Evolutionary conservation across 2,329 filamentous ascomycete species (phyloP), one percentile per base, ranked within the genome.

Genomic region (Leptoxyphium fumago): DNA sequence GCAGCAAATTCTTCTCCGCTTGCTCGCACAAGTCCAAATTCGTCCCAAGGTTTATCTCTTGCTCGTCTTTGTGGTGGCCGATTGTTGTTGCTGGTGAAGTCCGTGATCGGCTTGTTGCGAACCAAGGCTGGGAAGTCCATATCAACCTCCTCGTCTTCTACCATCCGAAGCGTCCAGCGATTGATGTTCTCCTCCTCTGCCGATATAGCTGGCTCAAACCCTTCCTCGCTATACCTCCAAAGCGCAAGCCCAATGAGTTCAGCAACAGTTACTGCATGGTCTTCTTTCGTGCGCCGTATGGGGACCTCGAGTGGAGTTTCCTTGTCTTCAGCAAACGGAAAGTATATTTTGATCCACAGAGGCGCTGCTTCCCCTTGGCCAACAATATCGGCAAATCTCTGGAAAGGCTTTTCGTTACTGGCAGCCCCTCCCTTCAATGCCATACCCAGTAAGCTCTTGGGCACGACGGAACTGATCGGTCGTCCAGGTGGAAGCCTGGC

Each of bases 101-200:
- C 78, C 5, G 75, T 76, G n/a, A 91, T 70, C 2, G 79, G 74
- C 54, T 82, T 82, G 17, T 76, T 84, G 30, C 84, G 73, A 46
- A 83, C 80, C 36, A 91, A 69, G 0, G 84, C 79, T 29, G 84
- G 83, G 50, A 91, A 91, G 56, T 91, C 85, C 50, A 86, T 82
- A 52, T 93, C 84, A 1, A 89, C 79, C 56, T 91, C 84, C 41
- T 82, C 85, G 45, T 84, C 83, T 57, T 91, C 77, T 8, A 88
- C 83, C 78, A 93, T 87, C 36, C 84, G 75, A 45, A 93, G 65
- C 18, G 79, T 84, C 82, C 83, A 91, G 68, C 78, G 78, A 56
- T 89, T 89, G 52, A 88, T 80, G 52, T 84, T 85, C 43, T 78
- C 68, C 56, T 85, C 84, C 42, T 79, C 74, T 2, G 66, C 59